Base-by-base conservation (phyloP, 352 stramenopile genomes). In the Pseudoperonospora humuli region DNA sequence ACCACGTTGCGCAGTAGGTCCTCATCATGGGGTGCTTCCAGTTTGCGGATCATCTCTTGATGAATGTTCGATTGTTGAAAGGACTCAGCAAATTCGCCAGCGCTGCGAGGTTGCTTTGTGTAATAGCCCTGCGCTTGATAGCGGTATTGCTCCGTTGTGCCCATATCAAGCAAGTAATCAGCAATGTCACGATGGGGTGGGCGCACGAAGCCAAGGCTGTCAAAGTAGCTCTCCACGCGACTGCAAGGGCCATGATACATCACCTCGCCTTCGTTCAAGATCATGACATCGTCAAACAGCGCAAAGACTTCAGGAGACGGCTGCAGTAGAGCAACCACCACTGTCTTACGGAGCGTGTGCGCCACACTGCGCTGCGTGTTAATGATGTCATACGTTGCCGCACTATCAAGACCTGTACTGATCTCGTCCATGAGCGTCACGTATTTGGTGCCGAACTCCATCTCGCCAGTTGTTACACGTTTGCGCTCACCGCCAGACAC, bases 381-480 rank as follows among this genome's bases (percentile, higher is more conserved):
- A 40, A 64, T 56, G 50, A 64, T 64, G 13, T 64, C 55, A 36
- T 40, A 64, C 10, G 54, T 66, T 54, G 87, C 21, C 70, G 61
- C 38, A 79, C 59, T 61, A 85, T 86, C 42, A 53, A 97, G 75
- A 4, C 92, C 92, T 18, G 87, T 97, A 50, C 74, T 93, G 48
- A 97, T 95, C 66, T 95, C 80, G 57, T 97, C 90, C 54, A 78
- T 75, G 29, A 89, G 74, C n/a, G 75, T 49, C 26, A 95, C 67
- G 44, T 70, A 74, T 49, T 75, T 70, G 27, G 60, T 57, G 31
- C 67, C 64, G 36, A 89, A 76, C 66, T 14, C 70, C 73, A n/a
- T n/a, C n/a, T n/a, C n/a, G n/a, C n/a, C n/a, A n/a, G n/a, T n/a
- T n/a, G n/a, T n/a, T n/a, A n/a, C 1, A 55, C 44, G 44, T 20